These are phyloP conservation scores for Monilinia fructigena DNA, from an alignment of 2,329 filamentous ascomycete species.

Conservation along the genomic window DNA sequence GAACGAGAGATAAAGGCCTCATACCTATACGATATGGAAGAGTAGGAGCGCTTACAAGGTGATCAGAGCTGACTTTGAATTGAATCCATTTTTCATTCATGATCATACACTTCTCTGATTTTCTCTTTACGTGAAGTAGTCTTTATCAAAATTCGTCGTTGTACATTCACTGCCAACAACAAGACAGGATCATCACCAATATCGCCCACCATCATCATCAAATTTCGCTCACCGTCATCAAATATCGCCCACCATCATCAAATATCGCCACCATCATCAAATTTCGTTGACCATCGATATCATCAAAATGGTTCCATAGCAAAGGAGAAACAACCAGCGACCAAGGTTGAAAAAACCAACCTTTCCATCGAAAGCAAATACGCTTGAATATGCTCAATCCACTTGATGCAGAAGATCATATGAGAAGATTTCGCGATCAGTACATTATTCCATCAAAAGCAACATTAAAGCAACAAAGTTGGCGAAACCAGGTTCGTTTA, in stretches of 20 bases:
- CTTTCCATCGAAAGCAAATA: slow-evolving; percentile 50
- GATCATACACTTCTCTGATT: neutral
- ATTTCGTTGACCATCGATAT: neutral
- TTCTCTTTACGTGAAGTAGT: neutral
- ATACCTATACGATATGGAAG: neutral
- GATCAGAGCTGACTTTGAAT: slow-evolving; percentile 1
- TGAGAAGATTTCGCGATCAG: slow-evolving; percentile 62
- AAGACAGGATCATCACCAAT: neutral
- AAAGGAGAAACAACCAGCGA: slow-evolving; percentile 25
- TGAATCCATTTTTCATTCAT: neutral
- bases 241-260: neutral
- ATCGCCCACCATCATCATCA: neutral
- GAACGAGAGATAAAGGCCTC: slow-evolving; percentile 12
- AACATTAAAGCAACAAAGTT: slow-evolving; percentile 61
- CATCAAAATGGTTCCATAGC: slow-evolving; percentile 35
- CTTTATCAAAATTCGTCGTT: no score
- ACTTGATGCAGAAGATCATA: slow-evolving; percentile 60
- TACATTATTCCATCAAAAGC: slow-evolving; percentile 75
- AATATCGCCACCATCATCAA: neutral
- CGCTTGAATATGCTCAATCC: slow-evolving; percentile 48
- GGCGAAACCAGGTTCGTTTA: slow-evolving; percentile 22
- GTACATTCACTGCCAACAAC: no score
- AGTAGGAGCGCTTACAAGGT: slow-evolving; percentile 18
- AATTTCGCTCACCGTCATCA: neutral
- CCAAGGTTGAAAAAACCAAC: slow-evolving; percentile 36